Percentiles rank a stretch among this genome's conserved stretches.
Conservation (phyloP, 1,284 basidiomycete species). For the Puccinia coronata region DNA sequence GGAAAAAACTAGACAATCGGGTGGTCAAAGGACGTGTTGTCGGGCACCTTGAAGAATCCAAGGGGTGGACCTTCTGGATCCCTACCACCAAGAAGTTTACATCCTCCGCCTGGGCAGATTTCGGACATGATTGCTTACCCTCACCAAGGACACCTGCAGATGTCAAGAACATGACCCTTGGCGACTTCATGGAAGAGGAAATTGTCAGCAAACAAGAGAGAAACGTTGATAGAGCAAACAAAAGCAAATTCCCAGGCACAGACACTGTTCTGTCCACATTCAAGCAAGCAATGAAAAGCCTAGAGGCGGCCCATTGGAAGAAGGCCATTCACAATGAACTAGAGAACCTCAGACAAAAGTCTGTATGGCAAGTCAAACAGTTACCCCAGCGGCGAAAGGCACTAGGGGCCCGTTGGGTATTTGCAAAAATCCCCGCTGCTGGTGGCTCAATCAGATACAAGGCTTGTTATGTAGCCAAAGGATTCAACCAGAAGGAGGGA, state of each 20-base stretch:
- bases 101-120: constrained; percentile 4
- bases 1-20: background rate
- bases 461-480: background rate
- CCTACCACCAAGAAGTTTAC: background rate
- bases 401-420: background rate
- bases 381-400: background rate
- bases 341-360: background rate
- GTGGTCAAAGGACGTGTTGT: background rate
- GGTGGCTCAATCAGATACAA: background rate
- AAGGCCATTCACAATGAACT: background rate
- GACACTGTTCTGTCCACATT: background rate
- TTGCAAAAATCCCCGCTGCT: background rate
- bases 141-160: background rate
- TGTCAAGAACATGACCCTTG: background rate
- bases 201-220: too few species aligned
- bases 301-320: background rate
- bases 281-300: background rate
- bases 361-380: background rate
- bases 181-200: too few species aligned
- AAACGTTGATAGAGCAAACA: too few species aligned
- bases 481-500: background rate
- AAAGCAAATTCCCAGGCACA: too few species aligned
- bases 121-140: background rate
- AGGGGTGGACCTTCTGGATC: constrained; percentile 3
- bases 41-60: background rate